These are phyloP conservation scores for Leccinum boreale DNA, from an alignment of 768 basidiomycete genomes.

Conservation along the genomic window DNA sequence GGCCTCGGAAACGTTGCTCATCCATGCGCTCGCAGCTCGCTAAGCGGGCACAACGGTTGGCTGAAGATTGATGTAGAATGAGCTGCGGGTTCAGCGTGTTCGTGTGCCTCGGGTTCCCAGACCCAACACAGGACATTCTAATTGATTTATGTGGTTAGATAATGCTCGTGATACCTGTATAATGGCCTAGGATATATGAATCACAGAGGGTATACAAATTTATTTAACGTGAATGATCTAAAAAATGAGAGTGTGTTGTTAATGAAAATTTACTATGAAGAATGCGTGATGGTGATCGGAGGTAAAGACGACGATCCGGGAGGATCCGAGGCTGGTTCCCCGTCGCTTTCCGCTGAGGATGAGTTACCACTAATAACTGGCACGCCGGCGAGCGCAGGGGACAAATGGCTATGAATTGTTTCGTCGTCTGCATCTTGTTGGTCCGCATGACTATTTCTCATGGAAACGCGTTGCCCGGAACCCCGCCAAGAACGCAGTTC, in stretches of 20 bases:
- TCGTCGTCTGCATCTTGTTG: conserved; percentile 30
- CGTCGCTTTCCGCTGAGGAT: conserved; percentile 28
- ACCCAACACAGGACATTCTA: conserved; percentile 1
- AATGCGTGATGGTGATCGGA: conserved; percentile 45
- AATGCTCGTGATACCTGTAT: conserved; percentile 11
- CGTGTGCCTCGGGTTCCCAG: conserved; percentile 1
- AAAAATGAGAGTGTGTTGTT: conserved; percentile 3
- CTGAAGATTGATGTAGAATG: conserved; percentile 38
- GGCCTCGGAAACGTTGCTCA: background rate
- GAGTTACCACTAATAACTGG: conserved; percentile 12
- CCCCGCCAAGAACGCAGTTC: conserved; percentile 64
- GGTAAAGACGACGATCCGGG: conserved; percentile 26
- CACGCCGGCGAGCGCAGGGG: conserved; percentile 19
- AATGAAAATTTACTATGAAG: conserved; percentile 26
- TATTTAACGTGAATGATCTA: conserved; percentile 24
- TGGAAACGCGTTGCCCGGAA: conserved; percentile 25
- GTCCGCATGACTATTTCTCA: conserved; percentile 10
- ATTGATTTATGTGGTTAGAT: conserved; percentile 14
- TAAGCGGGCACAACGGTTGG: conserved; percentile 68
- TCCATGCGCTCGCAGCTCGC: conserved; percentile 51
- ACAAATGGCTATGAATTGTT: conserved; percentile 20
- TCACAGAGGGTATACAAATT: conserved; percentile 25
- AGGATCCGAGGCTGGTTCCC: conserved; percentile 19
- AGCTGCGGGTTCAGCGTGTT: background rate
- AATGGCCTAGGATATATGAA: conserved; percentile 12